Percentiles rank a stretch among this genome's conserved stretches.
Conservation (phyloP, 1,284 basidiomycete species). For the Cystobasidium pallidum region DNA sequence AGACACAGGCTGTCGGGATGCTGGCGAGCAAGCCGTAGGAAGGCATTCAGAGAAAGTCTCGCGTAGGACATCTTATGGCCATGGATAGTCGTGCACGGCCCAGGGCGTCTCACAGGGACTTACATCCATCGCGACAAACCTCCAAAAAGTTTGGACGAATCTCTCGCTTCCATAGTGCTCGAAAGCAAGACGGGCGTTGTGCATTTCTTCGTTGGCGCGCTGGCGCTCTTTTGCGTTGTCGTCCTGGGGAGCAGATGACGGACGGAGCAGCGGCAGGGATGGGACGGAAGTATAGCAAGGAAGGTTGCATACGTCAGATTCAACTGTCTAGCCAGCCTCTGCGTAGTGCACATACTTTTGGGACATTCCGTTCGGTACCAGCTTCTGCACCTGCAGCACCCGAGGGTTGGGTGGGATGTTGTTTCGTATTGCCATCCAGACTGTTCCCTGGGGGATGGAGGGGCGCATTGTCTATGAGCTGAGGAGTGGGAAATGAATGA, state of each 20-base stretch:
- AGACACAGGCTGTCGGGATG: constrained; percentile 34
- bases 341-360: constrained; percentile 24
- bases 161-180: constrained; percentile 55
- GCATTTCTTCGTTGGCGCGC: constrained; percentile 55
- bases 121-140: constrained; percentile 52
- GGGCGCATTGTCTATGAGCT: constrained; percentile 49
- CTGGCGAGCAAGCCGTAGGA: not conserved
- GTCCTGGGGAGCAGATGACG: constrained; percentile 35
- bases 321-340: too few relatives aligned
- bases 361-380: constrained; percentile 1
- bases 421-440: constrained; percentile 18
- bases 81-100: too few relatives aligned
- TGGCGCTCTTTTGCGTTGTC: constrained; percentile 53
- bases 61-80: too few relatives aligned
- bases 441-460: constrained; percentile 15
- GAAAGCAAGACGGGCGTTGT: constrained; percentile 55
- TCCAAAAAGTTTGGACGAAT: constrained; percentile 56
- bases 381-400: constrained; percentile 24
- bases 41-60: too few relatives aligned
- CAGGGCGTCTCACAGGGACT: too few relatives aligned
- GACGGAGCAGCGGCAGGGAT: not conserved
- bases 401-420: constrained; percentile 28
- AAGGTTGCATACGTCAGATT: too few relatives aligned
- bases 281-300: not conserved
- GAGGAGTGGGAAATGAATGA: not conserved